Evolutionary conservation across 2,329 filamentous ascomycete species (phyloP), one percentile per base, ranked within the genome.

Genomic region (Clonostachys chloroleuca): DNA sequence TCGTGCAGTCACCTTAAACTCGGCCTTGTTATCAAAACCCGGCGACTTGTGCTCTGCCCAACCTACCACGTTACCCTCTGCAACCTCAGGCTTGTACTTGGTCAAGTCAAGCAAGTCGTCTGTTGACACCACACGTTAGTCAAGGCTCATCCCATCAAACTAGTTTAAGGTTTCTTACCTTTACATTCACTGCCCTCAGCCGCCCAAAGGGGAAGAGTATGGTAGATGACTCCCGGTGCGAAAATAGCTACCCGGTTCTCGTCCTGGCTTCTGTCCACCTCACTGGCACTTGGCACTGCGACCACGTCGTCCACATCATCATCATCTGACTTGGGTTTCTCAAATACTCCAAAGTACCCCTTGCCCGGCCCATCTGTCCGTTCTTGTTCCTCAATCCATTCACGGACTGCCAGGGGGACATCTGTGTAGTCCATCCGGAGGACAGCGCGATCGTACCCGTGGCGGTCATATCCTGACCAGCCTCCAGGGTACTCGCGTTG

Each of bases 381-480:
- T 46, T 70, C 68, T 52, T 73, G 63, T 37, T 61, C 60, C 56
- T 74, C 70, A 42, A 79, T 68, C 76, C 75, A 80, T 56, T 69
- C 63, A 36, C 67, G 60, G 44, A 76, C 72, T 34, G 54, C 54
- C 18, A 68, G 51, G 12, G 74, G 75, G 33, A 78, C 47, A 6
- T 68, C 62, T 5, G 57, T 53, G 51, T 74, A 72, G 34, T 66
- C 60, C 75, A 79, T 77, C 53, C 64, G 54, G 40, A 79, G 56
- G 51, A 78, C 55, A 47, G 66, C 68, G 16, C 75, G 69, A 46
- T 75, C 71, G 50, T 70, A 66, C 43, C 71, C 70, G 58, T 80
- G 76, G n/a, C 65, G 67, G 54, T 80, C 77, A 20, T 73, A 59
- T 35, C 77, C 77, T 24, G 66, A 65, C 77, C 77, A 80, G 39